Evolutionary conservation across 495 filamentous ascomycete species (phyloP).

Genomic region (Podospora bellae-mahoneyi): DNA sequence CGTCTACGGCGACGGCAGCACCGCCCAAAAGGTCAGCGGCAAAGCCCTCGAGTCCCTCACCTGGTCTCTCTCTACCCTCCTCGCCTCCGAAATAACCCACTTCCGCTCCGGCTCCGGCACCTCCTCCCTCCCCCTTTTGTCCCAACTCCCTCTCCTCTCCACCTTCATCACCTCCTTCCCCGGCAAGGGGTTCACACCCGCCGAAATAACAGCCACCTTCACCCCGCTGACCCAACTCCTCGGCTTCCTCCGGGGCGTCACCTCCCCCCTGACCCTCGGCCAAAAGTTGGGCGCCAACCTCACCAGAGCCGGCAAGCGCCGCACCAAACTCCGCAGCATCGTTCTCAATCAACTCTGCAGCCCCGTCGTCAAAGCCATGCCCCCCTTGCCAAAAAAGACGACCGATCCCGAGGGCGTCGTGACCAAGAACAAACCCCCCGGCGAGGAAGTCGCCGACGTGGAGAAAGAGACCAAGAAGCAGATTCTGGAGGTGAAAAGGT

Average conservation of each 20-base stretch:
- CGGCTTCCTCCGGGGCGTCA: conserved; percentile 14
- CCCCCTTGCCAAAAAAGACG: background rate
- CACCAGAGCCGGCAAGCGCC: conserved; percentile 14
- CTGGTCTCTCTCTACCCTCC: conserved; percentile 20
- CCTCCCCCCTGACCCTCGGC: conserved; percentile 8
- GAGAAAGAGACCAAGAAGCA: conserved; percentile 8
- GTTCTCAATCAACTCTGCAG: conserved; percentile 9
- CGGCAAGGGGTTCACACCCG: background rate
- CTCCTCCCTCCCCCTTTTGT: conserved; percentile 3
- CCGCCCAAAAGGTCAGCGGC: conserved; percentile 9
- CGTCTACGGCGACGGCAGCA: background rate
- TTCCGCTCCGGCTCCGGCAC: conserved; percentile 16
- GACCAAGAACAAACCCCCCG: conserved; percentile 13
- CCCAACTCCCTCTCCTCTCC: conserved; percentile 18
- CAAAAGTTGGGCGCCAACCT: conserved; percentile 16
- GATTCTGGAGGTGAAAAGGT: background rate
- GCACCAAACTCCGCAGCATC: conserved; percentile 13
- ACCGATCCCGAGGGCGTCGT: background rate
- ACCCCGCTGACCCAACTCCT: conserved; percentile 11
- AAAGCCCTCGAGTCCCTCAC: conserved; percentile 12
- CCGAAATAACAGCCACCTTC: background rate
- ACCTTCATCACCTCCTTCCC: conserved; percentile 18
- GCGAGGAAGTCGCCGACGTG: conserved; percentile 10
- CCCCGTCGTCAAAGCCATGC: conserved; percentile 5
- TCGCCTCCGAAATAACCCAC: conserved; percentile 16